Evolutionary conservation across 2,329 filamentous ascomycete species (phyloP).

Genomic region (Penicillium psychrosexuale): DNA sequence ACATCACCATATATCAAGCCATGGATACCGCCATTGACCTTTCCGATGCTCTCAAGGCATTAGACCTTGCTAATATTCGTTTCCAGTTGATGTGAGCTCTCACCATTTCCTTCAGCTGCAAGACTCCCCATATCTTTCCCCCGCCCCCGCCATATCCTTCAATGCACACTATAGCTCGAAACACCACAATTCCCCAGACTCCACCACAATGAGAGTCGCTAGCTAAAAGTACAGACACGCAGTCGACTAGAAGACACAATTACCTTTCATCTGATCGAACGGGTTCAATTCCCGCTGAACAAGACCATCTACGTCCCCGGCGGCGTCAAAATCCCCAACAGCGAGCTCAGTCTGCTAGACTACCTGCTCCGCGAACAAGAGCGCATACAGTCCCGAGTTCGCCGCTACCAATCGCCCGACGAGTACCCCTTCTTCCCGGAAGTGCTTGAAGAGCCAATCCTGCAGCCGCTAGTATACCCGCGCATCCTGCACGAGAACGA

Average conservation of each 20-base stretch:
- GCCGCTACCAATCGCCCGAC: slow-evolving; percentile 92
- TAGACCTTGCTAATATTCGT: slow-evolving; percentile 88
- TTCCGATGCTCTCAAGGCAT: slow-evolving; percentile 75
- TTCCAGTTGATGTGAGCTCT: slow-evolving; percentile 80
- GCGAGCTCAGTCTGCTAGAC: slow-evolving; percentile 78
- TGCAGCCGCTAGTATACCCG: slow-evolving; percentile 86
- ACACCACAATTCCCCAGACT: neutral
- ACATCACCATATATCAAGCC: slow-evolving; percentile 9
- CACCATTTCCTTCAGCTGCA: neutral
- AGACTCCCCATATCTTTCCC: neutral
- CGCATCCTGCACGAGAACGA: slow-evolving; percentile 80
- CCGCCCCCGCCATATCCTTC: slow-evolving; percentile 12
- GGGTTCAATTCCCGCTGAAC: slow-evolving; percentile 95
- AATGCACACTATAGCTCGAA: neutral
- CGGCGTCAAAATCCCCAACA: slow-evolving; percentile 73
- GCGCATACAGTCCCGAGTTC: slow-evolving; percentile 83
- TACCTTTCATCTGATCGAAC: slow-evolving; percentile 93
- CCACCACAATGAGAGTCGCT: neutral
- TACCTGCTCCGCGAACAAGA: slow-evolving; percentile 92
- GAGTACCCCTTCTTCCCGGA: slow-evolving; percentile 96
- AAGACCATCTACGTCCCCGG: slow-evolving; percentile 78
- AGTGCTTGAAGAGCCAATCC: slow-evolving; percentile 72
- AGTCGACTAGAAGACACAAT: slow-evolving; percentile 98
- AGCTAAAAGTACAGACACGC: slow-evolving; percentile 14
- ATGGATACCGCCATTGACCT: slow-evolving; percentile 95